Conservation (phyloP, 805 yeast genomes). For the Candida ovalis region DNA sequence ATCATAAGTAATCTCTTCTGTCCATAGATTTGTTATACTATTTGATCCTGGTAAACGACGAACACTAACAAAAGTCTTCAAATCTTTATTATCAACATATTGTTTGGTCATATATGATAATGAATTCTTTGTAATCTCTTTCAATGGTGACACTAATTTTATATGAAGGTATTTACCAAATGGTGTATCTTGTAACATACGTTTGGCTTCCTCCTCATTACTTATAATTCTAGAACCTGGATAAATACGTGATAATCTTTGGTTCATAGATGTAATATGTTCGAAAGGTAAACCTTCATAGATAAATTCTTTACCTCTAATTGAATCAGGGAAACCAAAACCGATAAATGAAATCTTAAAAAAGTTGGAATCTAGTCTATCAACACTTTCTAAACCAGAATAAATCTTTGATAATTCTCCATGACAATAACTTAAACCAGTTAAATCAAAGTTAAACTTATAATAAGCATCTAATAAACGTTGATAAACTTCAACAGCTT, state of each 20-base stretch:
- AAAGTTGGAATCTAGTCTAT: slow-evolving; percentile 70
- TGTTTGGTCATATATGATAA: slow-evolving; percentile 62
- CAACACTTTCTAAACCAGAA: slow-evolving; percentile 59
- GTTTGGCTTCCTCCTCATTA: slow-evolving; percentile 49
- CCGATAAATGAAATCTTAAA: slow-evolving; percentile 81
- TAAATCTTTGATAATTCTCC: slow-evolving; percentile 66
- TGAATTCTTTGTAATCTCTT: slow-evolving; percentile 35
- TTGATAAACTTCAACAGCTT: slow-evolving; percentile 74
- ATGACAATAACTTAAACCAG: slow-evolving; percentile 70
- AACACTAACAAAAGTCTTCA: slow-evolving; percentile 64
- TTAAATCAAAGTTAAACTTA: slow-evolving; percentile 67
- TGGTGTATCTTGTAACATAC: slow-evolving; percentile 45
- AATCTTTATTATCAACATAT: slow-evolving; percentile 70
- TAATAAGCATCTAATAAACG: slow-evolving; percentile 75
- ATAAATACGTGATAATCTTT: slow-evolving; percentile 65
- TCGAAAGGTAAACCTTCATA: slow-evolving; percentile 87
- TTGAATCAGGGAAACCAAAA: slow-evolving; percentile 74
- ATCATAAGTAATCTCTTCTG: slow-evolving; percentile 79
- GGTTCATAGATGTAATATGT: slow-evolving; percentile 78
- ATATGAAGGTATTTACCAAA: slow-evolving; percentile 75
- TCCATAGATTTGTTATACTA: slow-evolving; percentile 76
- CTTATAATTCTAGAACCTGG: slow-evolving; percentile 77
- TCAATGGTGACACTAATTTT: slow-evolving; percentile 66
- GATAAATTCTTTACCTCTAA: slow-evolving; percentile 72
- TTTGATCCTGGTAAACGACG: slow-evolving; percentile 72